Percentiles rank a stretch among this genome's conserved stretches.
Conservation (phyloP, 345 rosid species). For the Euphorbia lathyris region DNA sequence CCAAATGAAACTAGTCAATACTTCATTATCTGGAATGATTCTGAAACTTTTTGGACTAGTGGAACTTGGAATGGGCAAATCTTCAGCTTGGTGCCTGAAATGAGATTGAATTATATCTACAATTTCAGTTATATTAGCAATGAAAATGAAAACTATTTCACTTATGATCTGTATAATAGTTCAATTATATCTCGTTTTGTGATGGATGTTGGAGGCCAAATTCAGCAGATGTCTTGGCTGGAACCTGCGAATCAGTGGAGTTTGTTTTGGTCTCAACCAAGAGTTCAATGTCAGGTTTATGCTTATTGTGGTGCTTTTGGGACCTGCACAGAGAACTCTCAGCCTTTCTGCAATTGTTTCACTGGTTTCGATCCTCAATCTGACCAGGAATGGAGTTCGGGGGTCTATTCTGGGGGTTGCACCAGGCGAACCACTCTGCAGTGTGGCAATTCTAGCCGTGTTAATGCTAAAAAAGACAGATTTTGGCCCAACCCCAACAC, state of each 20-base stretch:
- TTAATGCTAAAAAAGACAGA: constrained; percentile 28
- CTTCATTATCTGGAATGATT: constrained; percentile 46
- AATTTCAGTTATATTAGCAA: constrained; percentile 45
- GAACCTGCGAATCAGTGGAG: constrained; percentile 39
- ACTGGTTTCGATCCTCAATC: constrained; percentile 42
- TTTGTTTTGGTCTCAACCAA: constrained; percentile 69
- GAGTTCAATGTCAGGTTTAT: constrained; percentile 63
- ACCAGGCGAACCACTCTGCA: constrained; percentile 39
- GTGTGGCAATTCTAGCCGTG: constrained; percentile 33
- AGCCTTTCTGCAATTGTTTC: constrained; percentile 52
- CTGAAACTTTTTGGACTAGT: constrained; percentile 52
- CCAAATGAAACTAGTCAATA: constrained; percentile 49
- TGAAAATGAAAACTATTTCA: constrained; percentile 55
- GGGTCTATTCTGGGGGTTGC: constrained; percentile 63
- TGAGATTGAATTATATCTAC: constrained; percentile 50
- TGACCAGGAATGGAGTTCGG: constrained; percentile 40
- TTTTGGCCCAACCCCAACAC: constrained; percentile 28
- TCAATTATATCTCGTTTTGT: constrained; percentile 38
- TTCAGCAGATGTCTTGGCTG: constrained; percentile 47
- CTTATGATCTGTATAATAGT: constrained; percentile 36
- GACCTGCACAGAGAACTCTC: constrained; percentile 38
- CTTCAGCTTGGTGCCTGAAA: constrained; percentile 62
- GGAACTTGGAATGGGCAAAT: constrained; percentile 56
- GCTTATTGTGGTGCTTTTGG: constrained; percentile 69
- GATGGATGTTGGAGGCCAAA: constrained; percentile 62